phyloP scores from a whole-genome alignment of 106 monocot genomes.

The Dendrobium officinale region DNA sequence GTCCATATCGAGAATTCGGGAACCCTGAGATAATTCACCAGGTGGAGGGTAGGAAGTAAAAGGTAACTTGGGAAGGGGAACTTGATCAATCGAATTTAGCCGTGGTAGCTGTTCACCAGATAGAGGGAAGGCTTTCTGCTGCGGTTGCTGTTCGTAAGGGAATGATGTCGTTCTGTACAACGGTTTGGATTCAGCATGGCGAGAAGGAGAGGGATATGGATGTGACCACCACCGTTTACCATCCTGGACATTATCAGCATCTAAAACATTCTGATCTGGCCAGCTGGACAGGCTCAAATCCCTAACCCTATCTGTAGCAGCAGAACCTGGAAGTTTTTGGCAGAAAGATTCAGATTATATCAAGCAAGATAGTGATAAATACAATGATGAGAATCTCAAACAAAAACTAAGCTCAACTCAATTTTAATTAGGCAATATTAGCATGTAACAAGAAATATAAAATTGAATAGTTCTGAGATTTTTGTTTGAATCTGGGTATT shows the following conservation, averaged over 20 bases:
- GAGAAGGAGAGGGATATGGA: constrained; percentile 10
- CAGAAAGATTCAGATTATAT: background rate
- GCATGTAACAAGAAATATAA: no score
- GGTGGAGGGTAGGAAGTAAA: constrained; percentile 5
- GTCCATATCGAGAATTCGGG: constrained; percentile 6
- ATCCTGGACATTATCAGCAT: constrained; percentile 6
- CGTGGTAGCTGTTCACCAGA: background rate
- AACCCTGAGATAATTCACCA: background rate
- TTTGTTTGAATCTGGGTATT: no score
- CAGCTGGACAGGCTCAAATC: background rate
- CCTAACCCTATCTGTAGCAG: background rate
- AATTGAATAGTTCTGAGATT: no score
- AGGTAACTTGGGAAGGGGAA: background rate
- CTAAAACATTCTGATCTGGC: constrained; percentile 5
- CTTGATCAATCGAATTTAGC: constrained; percentile 2
- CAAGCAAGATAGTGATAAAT: no score
- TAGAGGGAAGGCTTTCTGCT: background rate
- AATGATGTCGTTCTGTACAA: constrained; percentile 1
- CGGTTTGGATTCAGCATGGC: constrained; percentile 1
- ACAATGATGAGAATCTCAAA: no score
- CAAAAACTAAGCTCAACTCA: no score
- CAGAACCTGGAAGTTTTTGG: background rate
- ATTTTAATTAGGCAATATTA: no score
- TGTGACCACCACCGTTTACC: constrained; percentile 10
- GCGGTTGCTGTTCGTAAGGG: constrained; percentile 1